phyloP scores from a whole-genome alignment of 2,329 filamentous ascomycete genomes.

The Madurella fahalii region DNA sequence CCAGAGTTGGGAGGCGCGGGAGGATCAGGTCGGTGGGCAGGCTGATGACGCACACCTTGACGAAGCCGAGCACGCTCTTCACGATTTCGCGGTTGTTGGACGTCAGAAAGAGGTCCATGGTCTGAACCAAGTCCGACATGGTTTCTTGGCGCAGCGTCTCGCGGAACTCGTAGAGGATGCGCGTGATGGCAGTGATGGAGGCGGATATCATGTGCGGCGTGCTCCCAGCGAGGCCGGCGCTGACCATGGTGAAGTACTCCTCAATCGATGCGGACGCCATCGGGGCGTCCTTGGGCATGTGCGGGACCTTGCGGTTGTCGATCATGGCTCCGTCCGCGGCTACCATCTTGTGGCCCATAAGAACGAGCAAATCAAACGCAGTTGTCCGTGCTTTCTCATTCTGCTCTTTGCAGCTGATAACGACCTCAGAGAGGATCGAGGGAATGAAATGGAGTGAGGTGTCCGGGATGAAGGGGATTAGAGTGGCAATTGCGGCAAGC shows the following conservation, averaged over 20 bases:
- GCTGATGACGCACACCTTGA: conserved; percentile 90
- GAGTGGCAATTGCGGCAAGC: conserved; percentile 72
- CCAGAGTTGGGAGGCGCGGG: conserved; percentile 68
- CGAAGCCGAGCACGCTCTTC: conserved; percentile 87
- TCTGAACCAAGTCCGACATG: conserved; percentile 80
- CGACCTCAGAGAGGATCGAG: conserved; percentile 84
- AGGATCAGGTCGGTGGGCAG: conserved; percentile 75
- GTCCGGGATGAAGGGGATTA: conserved; percentile 74
- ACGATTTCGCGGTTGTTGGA: conserved; percentile 98
- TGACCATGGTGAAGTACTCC: conserved; percentile 98
- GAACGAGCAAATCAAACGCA: conserved; percentile 84
- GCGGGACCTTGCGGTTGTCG: conserved; percentile 77
- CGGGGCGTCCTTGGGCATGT: conserved; percentile 79
- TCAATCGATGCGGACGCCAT: conserved; percentile 77
- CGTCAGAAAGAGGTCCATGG: conserved; percentile 92
- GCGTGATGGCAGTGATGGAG: conserved; percentile 88
- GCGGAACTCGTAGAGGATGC: conserved; percentile 91
- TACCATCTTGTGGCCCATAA: conserved; percentile 78
- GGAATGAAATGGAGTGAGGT: conserved; percentile 89
- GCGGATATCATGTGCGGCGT: conserved; percentile 97
- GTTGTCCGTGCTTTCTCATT: conserved; percentile 90
- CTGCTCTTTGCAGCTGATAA: conserved; percentile 94
- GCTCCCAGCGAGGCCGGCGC: conserved; percentile 84
- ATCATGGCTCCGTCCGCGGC: conserved; percentile 66
- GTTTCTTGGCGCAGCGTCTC: conserved; percentile 63